Evolutionary conservation across 2,329 filamentous ascomycete species (phyloP).

Genomic region (Scytalidium sp.): DNA sequence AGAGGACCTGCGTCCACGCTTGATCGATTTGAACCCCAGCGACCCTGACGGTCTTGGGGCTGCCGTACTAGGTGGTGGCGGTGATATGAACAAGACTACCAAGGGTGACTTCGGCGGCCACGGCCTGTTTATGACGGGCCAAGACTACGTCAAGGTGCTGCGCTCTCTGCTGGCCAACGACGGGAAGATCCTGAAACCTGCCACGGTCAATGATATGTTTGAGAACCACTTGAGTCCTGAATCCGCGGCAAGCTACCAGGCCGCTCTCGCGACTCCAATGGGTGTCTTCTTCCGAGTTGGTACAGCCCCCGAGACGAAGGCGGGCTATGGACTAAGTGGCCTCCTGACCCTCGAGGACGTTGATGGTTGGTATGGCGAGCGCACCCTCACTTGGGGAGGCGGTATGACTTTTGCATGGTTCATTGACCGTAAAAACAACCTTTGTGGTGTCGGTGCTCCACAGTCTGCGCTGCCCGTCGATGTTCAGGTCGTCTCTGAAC

Average conservation of each 20-base stretch:
- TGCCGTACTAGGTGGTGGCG: slow-evolving; percentile 32
- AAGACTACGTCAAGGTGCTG: slow-evolving; percentile 39
- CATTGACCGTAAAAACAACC: slow-evolving; percentile 42
- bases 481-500: slow-evolving; percentile 13
- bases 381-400: slow-evolving; percentile 44
- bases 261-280: slow-evolving; percentile 26
- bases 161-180: slow-evolving; percentile 46
- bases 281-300: slow-evolving; percentile 36
- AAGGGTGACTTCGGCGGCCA: slow-evolving; percentile 28
- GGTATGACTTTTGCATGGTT: slow-evolving; percentile 45
- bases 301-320: slow-evolving; percentile 26
- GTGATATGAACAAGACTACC: slow-evolving; percentile 29
- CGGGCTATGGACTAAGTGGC: slow-evolving; percentile 39
- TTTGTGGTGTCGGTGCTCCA: slow-evolving; percentile 40
- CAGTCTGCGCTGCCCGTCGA: slow-evolving; percentile 36
- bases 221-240: slow-evolving; percentile 23
- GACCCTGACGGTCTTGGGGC: slow-evolving; percentile 33
- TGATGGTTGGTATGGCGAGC: slow-evolving; percentile 40
- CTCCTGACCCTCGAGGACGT: slow-evolving; percentile 37
- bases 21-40: slow-evolving; percentile 27
- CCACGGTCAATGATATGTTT: slow-evolving; percentile 42
- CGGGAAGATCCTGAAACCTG: slow-evolving; percentile 39
- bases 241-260: slow-evolving; percentile 23
- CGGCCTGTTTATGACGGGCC: slow-evolving; percentile 30
- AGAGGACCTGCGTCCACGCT: slow-evolving; percentile 17